Conservation (phyloP, 805 yeast species). For the Sugiyamaella americana region DNA sequence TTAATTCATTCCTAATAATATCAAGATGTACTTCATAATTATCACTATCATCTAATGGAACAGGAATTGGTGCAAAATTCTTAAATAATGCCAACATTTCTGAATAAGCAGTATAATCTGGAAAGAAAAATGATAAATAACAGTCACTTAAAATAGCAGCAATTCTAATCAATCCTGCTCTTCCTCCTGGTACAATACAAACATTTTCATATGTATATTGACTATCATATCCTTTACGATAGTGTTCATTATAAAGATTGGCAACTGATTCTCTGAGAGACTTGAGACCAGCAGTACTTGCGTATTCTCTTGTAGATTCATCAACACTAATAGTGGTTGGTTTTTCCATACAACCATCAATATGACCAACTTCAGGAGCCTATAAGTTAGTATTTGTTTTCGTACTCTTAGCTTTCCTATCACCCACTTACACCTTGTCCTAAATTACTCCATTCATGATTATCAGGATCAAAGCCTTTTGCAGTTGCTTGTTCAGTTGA, state of each 20-base stretch:
- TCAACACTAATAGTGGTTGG: conserved; percentile 45
- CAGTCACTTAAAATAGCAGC: conserved; percentile 57
- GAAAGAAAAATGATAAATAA: conserved; percentile 52
- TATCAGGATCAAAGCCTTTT: conserved; percentile 44
- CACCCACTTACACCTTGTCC: conserved; percentile 68
- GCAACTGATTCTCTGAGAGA: conserved; percentile 55
- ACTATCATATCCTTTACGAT: conserved; percentile 43
- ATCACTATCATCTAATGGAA: conserved; percentile 52
- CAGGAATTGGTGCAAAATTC: conserved; percentile 59
- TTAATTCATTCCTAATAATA: conserved; percentile 45
- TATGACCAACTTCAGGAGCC: conserved; percentile 58
- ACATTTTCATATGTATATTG: conserved; percentile 54
- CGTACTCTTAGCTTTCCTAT: no score
- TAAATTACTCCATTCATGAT: conserved; percentile 46
- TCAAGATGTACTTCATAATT: conserved; percentile 51
- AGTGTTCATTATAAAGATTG: conserved; percentile 47
- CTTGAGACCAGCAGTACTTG: conserved; percentile 54
- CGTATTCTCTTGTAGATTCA: conserved; percentile 48
- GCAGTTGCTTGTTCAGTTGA: conserved; percentile 56
- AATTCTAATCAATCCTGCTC: conserved; percentile 57
- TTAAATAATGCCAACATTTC: conserved; percentile 58
- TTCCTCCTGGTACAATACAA: conserved; percentile 59
- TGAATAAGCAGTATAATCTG: conserved; percentile 61
- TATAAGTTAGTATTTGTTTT: no score
- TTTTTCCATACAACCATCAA: conserved; percentile 52